These are phyloP conservation scores for Apiospora marii DNA, from an alignment of 2,329 filamentous ascomycete species.

Conservation along the genomic window DNA sequence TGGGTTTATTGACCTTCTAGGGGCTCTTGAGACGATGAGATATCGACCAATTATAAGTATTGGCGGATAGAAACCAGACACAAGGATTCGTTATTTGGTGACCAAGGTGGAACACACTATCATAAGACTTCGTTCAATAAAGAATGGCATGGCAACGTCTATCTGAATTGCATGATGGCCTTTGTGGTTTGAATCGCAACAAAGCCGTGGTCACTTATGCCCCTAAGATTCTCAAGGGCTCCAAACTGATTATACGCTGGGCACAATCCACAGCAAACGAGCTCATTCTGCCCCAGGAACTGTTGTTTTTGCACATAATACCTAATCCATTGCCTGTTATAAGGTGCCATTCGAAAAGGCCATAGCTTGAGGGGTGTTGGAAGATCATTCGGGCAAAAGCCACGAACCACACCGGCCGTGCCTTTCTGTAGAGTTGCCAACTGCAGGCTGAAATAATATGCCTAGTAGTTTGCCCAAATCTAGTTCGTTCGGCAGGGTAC, in stretches of 20 bases:
- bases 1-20: neutral
- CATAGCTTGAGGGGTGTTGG: no score
- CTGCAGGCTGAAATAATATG: neutral
- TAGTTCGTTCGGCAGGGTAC: neutral
- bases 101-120: neutral
- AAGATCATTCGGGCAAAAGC: neutral
- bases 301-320: no score
- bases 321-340: neutral
- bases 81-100: neutral
- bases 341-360: no score
- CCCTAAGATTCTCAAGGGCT: neutral
- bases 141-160: neutral
- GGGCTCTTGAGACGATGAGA: neutral
- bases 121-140: neutral
- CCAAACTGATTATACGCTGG: neutral
- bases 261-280: neutral
- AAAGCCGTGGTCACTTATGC: neutral
- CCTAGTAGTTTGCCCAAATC: neutral
- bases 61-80: neutral
- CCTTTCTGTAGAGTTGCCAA: neutral
- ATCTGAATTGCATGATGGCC: neutral
- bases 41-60: neutral
- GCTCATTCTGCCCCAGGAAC: neutral
- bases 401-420: neutral
- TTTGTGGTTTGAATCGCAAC: neutral